Evolutionary conservation across 1,284 basidiomycete genomes (phyloP).

Genomic region (Tremellales sp.): DNA sequence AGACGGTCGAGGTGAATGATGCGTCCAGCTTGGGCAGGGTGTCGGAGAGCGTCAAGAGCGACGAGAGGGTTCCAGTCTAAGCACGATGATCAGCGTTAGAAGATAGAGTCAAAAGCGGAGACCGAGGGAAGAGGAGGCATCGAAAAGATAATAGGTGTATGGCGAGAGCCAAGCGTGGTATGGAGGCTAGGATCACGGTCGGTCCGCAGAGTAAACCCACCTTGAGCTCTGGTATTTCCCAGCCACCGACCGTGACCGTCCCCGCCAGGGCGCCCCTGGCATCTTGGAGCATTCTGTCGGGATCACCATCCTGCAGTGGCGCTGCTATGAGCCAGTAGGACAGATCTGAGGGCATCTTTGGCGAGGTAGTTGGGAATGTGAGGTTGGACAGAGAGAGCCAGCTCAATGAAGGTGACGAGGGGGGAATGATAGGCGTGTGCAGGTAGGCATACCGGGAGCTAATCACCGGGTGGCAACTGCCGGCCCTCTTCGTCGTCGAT

Average conservation of each 20-base stretch:
- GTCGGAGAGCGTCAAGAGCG: constrained; percentile 84
- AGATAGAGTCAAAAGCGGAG: not conserved
- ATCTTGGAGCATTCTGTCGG: constrained; percentile 51
- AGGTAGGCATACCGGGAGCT: not conserved
- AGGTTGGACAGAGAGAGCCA: not conserved
- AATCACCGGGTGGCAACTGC: not conserved
- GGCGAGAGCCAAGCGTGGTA: not conserved
- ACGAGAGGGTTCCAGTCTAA: constrained; percentile 90
- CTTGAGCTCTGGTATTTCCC: constrained; percentile 50
- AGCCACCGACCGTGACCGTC: constrained; percentile 39
- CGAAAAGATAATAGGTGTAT: not conserved
- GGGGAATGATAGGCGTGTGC: too few species aligned
- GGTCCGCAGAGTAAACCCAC: constrained; percentile 23
- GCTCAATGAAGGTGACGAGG: not conserved
- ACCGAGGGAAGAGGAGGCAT: not conserved
- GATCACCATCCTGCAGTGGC: constrained; percentile 52
- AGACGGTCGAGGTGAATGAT: constrained; percentile 80
- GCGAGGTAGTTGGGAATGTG: not conserved
- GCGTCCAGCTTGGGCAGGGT: constrained; percentile 86
- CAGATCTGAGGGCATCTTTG: constrained; percentile 53
- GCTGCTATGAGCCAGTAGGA: constrained; percentile 56
- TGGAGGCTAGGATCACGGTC: not conserved
- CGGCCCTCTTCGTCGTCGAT: too few species aligned
- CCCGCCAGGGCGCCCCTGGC: constrained; percentile 45
- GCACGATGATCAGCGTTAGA: not conserved